Evolutionary conservation across 2,329 filamentous ascomycete genomes (phyloP), one percentile per base, ranked within the genome.

Genomic region (Grosmannia huntii): DNA sequence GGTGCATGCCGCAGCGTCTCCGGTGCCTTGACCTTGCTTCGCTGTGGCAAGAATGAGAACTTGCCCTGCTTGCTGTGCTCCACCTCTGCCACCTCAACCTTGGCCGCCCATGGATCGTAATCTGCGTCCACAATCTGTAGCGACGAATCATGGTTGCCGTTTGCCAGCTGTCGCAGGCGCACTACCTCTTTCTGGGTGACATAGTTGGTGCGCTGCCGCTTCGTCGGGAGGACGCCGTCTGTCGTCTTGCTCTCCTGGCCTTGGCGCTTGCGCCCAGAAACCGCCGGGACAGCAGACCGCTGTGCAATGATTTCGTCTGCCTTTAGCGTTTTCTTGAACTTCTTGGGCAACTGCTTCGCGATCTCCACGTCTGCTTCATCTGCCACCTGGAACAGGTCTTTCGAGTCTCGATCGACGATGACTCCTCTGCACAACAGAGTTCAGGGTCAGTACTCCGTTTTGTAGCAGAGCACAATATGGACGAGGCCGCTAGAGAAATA

Each of bases 281-380:
- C 81, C 14, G 88, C 85, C 4, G 90, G 87, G 10, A 97, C 80
- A 14, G 84, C 85, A 41, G 91, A 96, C 62, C 94, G 85, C 66
- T 85, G 80, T 33, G 87, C 85, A 65, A 99, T 84, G 63, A 99
- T 97, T 68, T 97, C 89, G 69, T 99, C 92, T 62, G 86, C 85
- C 72, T 90, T 95, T 64, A 99, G 81, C 5, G 81, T 79, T 74
- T 95, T 96, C 68, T 85, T 82, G 56, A 57, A 56, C 53, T 62
- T 62, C 62, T 82, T 77, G 65, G 83, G 78, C 62, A 80, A 73
- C 67, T 84, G 86, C 66, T 78, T 79, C 58, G 82, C 76, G 61
- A 90, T 82, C 56, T 80, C 75, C 54, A 77, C 73, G 66, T 90
- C 86, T 61, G 91, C 89, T 54, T 77, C 76, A 1, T 83, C 83